Percentiles rank a stretch among this genome's conserved stretches.
Evolutionary conservation across 2,329 filamentous ascomycete species (phyloP).

Genomic region (Endocalyx cinctus): DNA sequence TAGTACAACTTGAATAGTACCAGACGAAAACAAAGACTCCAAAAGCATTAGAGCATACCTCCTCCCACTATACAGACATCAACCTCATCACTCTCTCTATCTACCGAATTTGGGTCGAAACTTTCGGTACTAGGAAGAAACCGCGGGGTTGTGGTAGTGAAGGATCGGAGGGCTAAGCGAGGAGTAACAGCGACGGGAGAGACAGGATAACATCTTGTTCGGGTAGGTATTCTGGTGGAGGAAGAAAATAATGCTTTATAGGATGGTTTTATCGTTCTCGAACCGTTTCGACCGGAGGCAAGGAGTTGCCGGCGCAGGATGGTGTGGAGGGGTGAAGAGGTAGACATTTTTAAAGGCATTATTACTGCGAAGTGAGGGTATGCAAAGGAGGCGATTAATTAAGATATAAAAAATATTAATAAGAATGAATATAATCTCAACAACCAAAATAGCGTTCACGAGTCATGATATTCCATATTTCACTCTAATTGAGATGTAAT

Average conservation of each 20-base stretch:
- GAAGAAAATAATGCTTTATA: constrained; percentile 19
- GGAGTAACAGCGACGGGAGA: constrained; percentile 9
- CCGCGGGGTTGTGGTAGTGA: constrained; percentile 29
- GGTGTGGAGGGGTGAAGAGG: constrained; percentile 20
- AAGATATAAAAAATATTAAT: too few species aligned
- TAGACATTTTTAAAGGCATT: constrained; percentile 25
- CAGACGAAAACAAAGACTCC: too few species aligned
- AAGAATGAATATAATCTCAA: too few species aligned
- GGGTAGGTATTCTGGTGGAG: constrained; percentile 6
- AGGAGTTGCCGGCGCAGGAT: constrained; percentile 20
- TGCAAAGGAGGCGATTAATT: too few species aligned
- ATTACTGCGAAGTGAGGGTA: too few species aligned
- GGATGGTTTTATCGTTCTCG: constrained; percentile 11
- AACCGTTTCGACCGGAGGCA: constrained; percentile 16
- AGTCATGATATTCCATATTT: too few species aligned
- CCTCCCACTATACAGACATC: constrained; percentile 96
- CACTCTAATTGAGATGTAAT: too few species aligned
- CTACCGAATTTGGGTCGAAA: constrained; percentile 65
- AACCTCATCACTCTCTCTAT: constrained; percentile 88
- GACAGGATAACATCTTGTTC: constrained; percentile 11
- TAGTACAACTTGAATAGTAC: too few species aligned
- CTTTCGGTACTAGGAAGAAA: constrained; percentile 40
- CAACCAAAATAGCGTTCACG: too few species aligned
- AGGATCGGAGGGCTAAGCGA: constrained; percentile 22
- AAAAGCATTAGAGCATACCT: too few species aligned